Evolutionary conservation across 371 early-diverging fungal species (phyloP).

Genomic region (Thermomucor indicae-seudaticae): DNA sequence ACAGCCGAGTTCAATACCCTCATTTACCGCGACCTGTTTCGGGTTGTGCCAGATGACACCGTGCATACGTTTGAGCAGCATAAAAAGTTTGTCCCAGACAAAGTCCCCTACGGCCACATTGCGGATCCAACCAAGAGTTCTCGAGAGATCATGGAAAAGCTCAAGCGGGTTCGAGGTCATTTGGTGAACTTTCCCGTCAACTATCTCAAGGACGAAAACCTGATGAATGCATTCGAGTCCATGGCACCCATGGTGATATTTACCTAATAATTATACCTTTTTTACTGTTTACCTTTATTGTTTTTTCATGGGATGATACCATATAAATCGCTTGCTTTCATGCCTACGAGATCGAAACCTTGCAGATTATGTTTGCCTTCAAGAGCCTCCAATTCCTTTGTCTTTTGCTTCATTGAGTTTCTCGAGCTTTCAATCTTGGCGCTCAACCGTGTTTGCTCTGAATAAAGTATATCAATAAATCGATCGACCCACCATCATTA

Average conservation of each 20-base stretch:
- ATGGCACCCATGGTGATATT: constrained; percentile 59
- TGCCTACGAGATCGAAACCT: constrained; percentile 37
- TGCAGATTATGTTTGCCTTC: constrained; percentile 44
- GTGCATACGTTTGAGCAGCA: constrained; percentile 59
- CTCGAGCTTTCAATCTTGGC: constrained; percentile 39
- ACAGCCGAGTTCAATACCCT: constrained; percentile 67
- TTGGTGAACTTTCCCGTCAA: constrained; percentile 73
- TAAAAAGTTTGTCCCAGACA: constrained; percentile 45
- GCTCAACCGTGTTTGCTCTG: constrained; percentile 45
- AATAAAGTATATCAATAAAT: not conserved
- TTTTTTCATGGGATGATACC: too few relatives aligned
- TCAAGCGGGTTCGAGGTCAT: constrained; percentile 55
- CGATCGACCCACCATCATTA: not conserved
- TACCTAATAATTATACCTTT: constrained; percentile 27
- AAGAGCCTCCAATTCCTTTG: constrained; percentile 37
- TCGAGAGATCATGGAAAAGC: constrained; percentile 30
- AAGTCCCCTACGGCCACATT: constrained; percentile 52
- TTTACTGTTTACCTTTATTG: not conserved
- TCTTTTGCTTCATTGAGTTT: constrained; percentile 39
- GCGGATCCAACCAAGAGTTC: constrained; percentile 38
- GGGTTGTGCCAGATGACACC: constrained; percentile 84
- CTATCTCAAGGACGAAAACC: constrained; percentile 69
- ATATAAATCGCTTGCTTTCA: constrained; percentile 38
- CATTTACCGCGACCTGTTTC: constrained; percentile 78
- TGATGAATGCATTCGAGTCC: constrained; percentile 51